Base-by-base conservation (phyloP, 345 rosid species). In the Dipteronia dyeriana region DNA sequence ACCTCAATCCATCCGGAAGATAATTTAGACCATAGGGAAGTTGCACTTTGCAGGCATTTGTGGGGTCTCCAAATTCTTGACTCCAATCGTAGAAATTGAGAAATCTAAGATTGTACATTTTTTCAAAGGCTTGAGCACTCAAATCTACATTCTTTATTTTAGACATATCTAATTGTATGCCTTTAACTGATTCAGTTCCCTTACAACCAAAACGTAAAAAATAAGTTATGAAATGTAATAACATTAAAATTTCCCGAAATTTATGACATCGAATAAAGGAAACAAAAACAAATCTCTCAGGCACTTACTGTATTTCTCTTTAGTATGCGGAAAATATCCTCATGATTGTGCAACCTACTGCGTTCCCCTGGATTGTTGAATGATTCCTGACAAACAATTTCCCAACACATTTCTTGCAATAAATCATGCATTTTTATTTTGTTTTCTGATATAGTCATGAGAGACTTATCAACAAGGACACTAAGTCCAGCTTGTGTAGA, bases 351-450 rank as follows among this genome's bases (percentile, higher is more conserved):
- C 65, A 86, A 17, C 39, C 85, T 66, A 13, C 82, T 79, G 19
- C 80, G 82, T 10, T 34, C 60, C 16, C 74, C 82, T 56, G 84
- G 77, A 3, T 75, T 69, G 53, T 79, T 19, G 7, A 13, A 17
- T 4, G 73, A 0, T 47, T 79, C 82, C 57, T 74, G 51, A 0
- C 56, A 85, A 72, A 85, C 78, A 70, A 85, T 79, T 22, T 81
- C 82, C 34, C 77, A 39, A 4, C 85, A 86, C 90, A 87, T 81
- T 5, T 81, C 85, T 78, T 83, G 84, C 56, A 87, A 68, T 79
- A 83, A 79, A 78, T 85, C 86, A 78, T 87, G 86, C 85, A 85
- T 79, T 22, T 79, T 45, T 0, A 85, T 63, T 39, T 68, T 60
- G 8, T 73, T 43, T 38, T 38, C 2, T 29, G 69, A 66, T 13